phyloP scores from a whole-genome alignment of 2,329 filamentous ascomycete genomes.

The Thielaviopsis euricoi region DNA sequence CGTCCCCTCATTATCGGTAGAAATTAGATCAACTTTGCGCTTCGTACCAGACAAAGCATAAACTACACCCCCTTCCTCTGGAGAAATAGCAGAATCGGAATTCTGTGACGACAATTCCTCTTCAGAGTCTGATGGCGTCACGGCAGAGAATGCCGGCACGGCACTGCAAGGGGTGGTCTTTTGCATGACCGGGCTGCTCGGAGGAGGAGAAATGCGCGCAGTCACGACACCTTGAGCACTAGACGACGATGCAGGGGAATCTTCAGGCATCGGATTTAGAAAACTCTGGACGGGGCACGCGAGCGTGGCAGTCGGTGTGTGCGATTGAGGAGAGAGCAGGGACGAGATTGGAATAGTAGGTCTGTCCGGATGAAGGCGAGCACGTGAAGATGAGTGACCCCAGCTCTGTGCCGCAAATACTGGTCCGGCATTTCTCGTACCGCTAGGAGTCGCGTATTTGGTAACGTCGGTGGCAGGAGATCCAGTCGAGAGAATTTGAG shows the following conservation, averaged over 20 bases:
- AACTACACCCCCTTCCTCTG: neutral
- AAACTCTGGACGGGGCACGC: neutral
- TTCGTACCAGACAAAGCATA: constrained; percentile 1
- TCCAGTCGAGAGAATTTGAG: neutral
- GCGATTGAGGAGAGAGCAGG: neutral
- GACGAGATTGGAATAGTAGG: neutral
- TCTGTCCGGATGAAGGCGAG: neutral
- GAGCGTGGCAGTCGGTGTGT: neutral
- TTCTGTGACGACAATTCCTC: neutral
- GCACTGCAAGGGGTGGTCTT: neutral
- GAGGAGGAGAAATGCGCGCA: neutral
- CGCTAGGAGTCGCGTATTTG: neutral
- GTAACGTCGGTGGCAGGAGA: neutral
- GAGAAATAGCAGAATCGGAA: neutral
- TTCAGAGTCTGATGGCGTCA: neutral
- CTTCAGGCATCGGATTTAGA: neutral
- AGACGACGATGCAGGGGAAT: neutral
- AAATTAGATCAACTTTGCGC: constrained; percentile 11
- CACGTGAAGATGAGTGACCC: neutral
- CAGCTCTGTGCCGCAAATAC: neutral
- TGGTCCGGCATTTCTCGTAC: neutral
- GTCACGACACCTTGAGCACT: neutral
- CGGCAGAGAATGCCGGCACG: neutral
- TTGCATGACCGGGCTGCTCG: neutral
- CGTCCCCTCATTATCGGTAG: neutral